Conservation (phyloP, 2,329 filamentous ascomycete species). For the Cordyceps javanica region DNA sequence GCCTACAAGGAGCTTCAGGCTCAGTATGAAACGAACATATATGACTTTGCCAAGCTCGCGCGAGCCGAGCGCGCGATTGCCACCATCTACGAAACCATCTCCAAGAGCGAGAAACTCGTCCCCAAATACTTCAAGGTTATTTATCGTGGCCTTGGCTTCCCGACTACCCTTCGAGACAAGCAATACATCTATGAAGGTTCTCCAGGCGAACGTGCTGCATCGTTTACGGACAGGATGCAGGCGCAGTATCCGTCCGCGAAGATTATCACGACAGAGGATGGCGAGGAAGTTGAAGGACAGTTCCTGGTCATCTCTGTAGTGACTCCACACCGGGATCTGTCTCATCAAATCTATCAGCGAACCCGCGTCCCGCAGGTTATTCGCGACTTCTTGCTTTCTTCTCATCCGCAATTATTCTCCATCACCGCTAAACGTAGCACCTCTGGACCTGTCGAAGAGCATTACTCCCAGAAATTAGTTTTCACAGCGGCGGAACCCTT, state of each 20-base stretch:
- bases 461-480: constrained; percentile 76
- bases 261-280: constrained; percentile 61
- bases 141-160: constrained; percentile 87
- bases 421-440: constrained; percentile 67
- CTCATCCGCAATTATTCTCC: constrained; percentile 72
- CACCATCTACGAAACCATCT: constrained; percentile 81
- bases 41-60: constrained; percentile 88
- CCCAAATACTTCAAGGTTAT: constrained; percentile 88
- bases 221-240: constrained; percentile 88
- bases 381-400: constrained; percentile 78
- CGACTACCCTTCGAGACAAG: constrained; percentile 73
- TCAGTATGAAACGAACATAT: constrained; percentile 87
- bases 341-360: constrained; percentile 80
- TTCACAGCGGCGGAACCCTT: constrained; percentile 82
- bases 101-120: constrained; percentile 70
- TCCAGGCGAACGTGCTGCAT: constrained; percentile 66
- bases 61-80: constrained; percentile 86
- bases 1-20: constrained; percentile 84
- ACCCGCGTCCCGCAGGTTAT: constrained; percentile 77
- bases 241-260: constrained; percentile 83
- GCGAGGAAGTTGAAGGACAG: constrained; percentile 83
- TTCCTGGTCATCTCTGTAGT: constrained; percentile 79
- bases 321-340: constrained; percentile 73
- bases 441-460: constrained; percentile 61
- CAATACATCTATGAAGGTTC: constrained; percentile 87